These are phyloP conservation scores for Ilyonectria mors-panacis DNA, from an alignment of 2,329 filamentous ascomycete species.

Conservation along the genomic window DNA sequence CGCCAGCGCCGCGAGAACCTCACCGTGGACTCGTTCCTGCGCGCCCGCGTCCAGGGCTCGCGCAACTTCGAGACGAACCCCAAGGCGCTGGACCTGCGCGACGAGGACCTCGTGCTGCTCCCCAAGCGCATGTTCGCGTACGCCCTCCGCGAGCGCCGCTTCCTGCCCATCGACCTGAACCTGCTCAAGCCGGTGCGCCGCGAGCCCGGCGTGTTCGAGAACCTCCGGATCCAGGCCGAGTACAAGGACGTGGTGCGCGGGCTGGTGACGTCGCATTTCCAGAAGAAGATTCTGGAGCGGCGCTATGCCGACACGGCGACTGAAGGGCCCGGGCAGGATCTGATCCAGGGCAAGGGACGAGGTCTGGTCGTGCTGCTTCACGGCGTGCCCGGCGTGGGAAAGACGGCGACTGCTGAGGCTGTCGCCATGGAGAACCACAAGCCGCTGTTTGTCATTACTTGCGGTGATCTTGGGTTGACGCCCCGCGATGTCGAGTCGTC, in stretches of 20 bases:
- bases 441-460: constrained; percentile 65
- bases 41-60: constrained; percentile 53
- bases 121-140: constrained; percentile 61
- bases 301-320: constrained; percentile 48
- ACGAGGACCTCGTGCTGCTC: constrained; percentile 53
- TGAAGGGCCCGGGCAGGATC: constrained; percentile 53
- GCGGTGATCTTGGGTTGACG: constrained; percentile 62
- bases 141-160: constrained; percentile 57
- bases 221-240: constrained; percentile 56
- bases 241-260: constrained; percentile 59
- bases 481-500: constrained; percentile 58
- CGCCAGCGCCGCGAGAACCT: constrained; percentile 57
- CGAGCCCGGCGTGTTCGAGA: constrained; percentile 57
- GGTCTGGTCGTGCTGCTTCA: constrained; percentile 63
- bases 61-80: constrained; percentile 54
- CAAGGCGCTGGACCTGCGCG: constrained; percentile 45
- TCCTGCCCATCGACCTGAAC: constrained; percentile 56
- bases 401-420: constrained; percentile 63
- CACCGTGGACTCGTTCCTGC: constrained; percentile 52
- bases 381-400: constrained; percentile 64
- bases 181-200: constrained; percentile 54
- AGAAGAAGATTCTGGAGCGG: constrained; percentile 56
- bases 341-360: constrained; percentile 62
- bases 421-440: constrained; percentile 58
- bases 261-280: constrained; percentile 59